Conservation (phyloP, 768 basidiomycete species). For the Symmetrospora coprosmae region DNA sequence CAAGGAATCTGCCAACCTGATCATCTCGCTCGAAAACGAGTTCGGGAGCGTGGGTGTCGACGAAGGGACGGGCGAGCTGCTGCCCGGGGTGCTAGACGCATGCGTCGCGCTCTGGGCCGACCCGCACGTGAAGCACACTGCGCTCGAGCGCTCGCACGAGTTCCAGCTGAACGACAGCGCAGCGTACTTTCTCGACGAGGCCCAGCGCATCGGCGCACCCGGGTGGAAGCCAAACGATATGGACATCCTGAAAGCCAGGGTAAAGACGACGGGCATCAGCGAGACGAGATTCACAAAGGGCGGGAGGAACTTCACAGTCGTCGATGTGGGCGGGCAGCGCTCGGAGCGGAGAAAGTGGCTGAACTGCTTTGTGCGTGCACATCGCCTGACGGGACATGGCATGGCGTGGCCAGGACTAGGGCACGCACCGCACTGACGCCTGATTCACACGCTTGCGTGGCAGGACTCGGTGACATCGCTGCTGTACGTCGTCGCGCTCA, state of each 20-base stretch:
- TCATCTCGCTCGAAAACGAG: slow-evolving; percentile 13
- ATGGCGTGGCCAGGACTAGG: too few relatives aligned
- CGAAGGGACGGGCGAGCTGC: background rate
- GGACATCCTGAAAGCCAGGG: slow-evolving; percentile 22
- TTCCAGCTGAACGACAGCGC: slow-evolving; percentile 22
- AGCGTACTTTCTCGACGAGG: slow-evolving; percentile 12
- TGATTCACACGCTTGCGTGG: too few relatives aligned
- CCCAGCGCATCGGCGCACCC: background rate
- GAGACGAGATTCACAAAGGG: slow-evolving; percentile 14
- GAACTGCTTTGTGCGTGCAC: slow-evolving; percentile 17
- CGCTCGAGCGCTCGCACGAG: slow-evolving; percentile 1
- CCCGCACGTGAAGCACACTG: background rate
- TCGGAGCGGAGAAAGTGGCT: slow-evolving; percentile 20
- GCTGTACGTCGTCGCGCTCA: slow-evolving; percentile 81
- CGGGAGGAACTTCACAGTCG: slow-evolving; percentile 3
- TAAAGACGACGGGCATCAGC: slow-evolving; percentile 19
- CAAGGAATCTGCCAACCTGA: background rate
- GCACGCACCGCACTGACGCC: too few relatives aligned
- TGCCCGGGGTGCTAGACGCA: slow-evolving; percentile 9
- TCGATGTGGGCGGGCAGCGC: slow-evolving; percentile 22
- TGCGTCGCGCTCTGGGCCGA: background rate
- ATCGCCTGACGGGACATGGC: too few relatives aligned
- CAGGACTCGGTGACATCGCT: slow-evolving; percentile 65
- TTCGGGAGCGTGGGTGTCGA: slow-evolving; percentile 14
- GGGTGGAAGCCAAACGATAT: slow-evolving; percentile 16